Evolutionary conservation across 2,329 filamentous ascomycete species (phyloP), one percentile per base, ranked within the genome.

Genomic region (Helminthosporium solani): DNA sequence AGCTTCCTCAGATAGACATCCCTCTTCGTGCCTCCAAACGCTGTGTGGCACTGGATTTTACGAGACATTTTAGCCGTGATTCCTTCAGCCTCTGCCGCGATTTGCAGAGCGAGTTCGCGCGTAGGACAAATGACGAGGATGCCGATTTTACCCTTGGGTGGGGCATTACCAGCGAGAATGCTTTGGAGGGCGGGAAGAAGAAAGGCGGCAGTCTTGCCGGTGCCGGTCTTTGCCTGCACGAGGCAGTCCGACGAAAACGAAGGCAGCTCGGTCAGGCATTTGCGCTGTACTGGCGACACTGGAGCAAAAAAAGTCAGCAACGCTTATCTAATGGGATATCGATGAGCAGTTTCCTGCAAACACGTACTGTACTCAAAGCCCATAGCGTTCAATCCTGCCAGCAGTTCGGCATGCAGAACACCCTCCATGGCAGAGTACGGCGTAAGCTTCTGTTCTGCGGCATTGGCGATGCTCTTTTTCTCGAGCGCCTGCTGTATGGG

Each of bases 201-300:
- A 47, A 78, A 78, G 7, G 74, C 75, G 18, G 76, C 64, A 3
- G 75, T 78, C 56, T 78, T 78, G 44, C 75, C 75, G 1, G 75
- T 78, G 3, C 75, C 75, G 0, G 75, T 78, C 53, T 75, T 76
- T 27, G 75, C 74, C 52, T 80, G 78, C 25, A 79, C 79, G 27
- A 81, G 72, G 50, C 77, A 79, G 56, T 81, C 78, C 37, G 73
- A 73, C 31, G 70, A 71, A 61, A 74, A 73, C 31, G 61, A 69
- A 7, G 77, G 77, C 20, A 81, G 68, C 49, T 78, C 73, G 2
- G 68, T 75, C 45, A 81, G 64, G 5, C 80, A 77, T 58, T 75
- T 76, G 40, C 78, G 72, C 54, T 81, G 78, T 11, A 81, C 78
- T 2, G 78, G 76, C 6, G 75, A 76, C 77, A 80, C 28, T 31